Evolutionary conservation across 352 stramenopile genomes (phyloP), one percentile per base, ranked within the genome.

Genomic region (Globisporangium solare): DNA sequence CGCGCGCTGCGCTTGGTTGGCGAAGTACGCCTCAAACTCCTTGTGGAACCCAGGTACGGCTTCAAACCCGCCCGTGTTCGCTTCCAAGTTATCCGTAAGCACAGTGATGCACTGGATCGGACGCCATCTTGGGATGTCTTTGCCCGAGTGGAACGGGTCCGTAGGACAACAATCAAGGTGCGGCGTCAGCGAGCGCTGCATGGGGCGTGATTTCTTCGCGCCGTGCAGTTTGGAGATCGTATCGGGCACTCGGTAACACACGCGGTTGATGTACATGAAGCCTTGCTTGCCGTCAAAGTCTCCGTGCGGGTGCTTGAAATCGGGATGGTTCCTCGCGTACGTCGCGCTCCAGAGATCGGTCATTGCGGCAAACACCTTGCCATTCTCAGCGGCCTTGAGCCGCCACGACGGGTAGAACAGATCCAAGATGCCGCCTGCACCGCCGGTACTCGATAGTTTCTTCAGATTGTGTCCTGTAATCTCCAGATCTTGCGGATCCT

Each of bases 391-490:
- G 18, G 96, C 72, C 31, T 74, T 65, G 1, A 97, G 70, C 18
- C 90, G 83, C 87, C 88, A 97, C 21, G 82, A 88, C 27, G 84
- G 74, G 64, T 97, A 96, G 48, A 95, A 97, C 6, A 97, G 63
- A 43, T 97, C 88, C 6, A 97, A 60, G 45, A 97, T 91, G 21
- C 87, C 87, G 41, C 87, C 88, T 22, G 88, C 83, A 39, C 88
- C 88, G n/a, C 79, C 76, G 6, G 88, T 96, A 58, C 83, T 95
- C 46, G 88, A 96, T 10, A 97, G 64, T 47, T 86, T 84, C 56
- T 84, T 81, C 11, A 96, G 68, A 51, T 87, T 76, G 15, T 79
- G 54, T 12, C 77, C 81, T 0, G 82, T 96, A 42, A 57, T 48
- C 43, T 69, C 67, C 45, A 95, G 71, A 52, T 94, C 74, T 14